Evolutionary conservation across 208 protist species (phyloP).

Genomic region (Vickermania ingenoplastis): DNA sequence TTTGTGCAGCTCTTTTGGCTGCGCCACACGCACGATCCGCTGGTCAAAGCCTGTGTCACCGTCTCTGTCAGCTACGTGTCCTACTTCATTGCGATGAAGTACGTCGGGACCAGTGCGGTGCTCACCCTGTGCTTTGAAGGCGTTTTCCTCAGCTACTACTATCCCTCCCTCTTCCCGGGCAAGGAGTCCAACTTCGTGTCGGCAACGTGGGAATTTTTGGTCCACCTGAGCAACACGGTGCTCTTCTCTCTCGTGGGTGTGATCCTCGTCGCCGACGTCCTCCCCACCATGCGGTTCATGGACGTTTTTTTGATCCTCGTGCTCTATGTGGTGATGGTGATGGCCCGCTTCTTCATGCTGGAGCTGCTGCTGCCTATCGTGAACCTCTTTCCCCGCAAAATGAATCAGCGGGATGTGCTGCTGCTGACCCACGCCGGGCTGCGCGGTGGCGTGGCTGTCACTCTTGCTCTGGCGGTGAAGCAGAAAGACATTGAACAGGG

Average conservation of each 20-base stretch:
- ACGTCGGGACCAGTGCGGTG: slow-evolving; percentile 69
- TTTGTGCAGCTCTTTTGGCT: slow-evolving; percentile 60
- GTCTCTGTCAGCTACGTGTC: slow-evolving; percentile 76
- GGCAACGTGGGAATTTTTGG: slow-evolving; percentile 79
- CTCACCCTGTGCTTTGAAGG: slow-evolving; percentile 79
- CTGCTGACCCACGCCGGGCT: slow-evolving; percentile 67
- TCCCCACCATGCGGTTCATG: slow-evolving; percentile 28
- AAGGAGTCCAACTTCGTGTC: slow-evolving; percentile 63
- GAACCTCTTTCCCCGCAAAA: slow-evolving; percentile 49
- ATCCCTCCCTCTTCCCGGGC: slow-evolving; percentile 65
- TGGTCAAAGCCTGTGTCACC: slow-evolving; percentile 67
- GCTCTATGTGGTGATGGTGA: slow-evolving; percentile 57
- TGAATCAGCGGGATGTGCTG: slow-evolving; percentile 35
- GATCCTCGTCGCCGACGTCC: slow-evolving; percentile 64
- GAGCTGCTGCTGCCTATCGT: slow-evolving; percentile 53
- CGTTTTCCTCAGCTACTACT: slow-evolving; percentile 70
- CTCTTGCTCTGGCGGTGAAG: slow-evolving; percentile 60
- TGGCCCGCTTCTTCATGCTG: slow-evolving; percentile 55
- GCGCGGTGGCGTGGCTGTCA: slow-evolving; percentile 70
- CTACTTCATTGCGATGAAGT: slow-evolving; percentile 66
- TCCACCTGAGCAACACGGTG: slow-evolving; percentile 78
- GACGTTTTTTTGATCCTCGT: slow-evolving; percentile 51
- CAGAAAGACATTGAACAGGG: slow-evolving; percentile 41
- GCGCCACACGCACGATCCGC: slow-evolving; percentile 26
- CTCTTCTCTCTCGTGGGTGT: slow-evolving; percentile 84